phyloP scores from a whole-genome alignment of 1,284 basidiomycete species.

The Omphalotus olearius region DNA sequence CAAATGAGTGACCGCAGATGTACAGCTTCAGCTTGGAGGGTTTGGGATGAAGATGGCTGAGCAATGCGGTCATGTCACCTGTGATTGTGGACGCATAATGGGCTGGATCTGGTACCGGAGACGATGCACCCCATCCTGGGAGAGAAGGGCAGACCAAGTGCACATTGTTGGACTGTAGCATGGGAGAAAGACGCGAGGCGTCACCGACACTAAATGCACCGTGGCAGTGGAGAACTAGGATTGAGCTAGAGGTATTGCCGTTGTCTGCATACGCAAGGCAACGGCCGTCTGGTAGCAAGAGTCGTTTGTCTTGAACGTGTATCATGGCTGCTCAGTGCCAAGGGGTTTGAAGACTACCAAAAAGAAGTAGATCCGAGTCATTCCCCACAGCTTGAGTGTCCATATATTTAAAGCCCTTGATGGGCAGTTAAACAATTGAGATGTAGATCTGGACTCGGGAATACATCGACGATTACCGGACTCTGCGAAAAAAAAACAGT shows the following conservation, averaged over 20 bases:
- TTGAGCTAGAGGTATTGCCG: conserved; percentile 31
- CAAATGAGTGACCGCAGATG: conserved; percentile 49
- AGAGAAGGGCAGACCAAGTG: conserved; percentile 48
- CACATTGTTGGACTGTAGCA: conserved; percentile 34
- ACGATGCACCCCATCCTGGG: conserved; percentile 52
- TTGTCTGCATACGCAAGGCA: conserved; percentile 39
- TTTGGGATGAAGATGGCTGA: conserved; percentile 46
- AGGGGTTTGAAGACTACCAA: too few relatives aligned
- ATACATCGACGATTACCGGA: too few relatives aligned
- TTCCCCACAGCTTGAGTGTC: too few relatives aligned
- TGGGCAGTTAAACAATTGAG: too few relatives aligned
- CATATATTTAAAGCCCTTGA: too few relatives aligned
- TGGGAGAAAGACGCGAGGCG: conserved; percentile 26
- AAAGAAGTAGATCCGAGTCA: too few relatives aligned
- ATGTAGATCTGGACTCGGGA: too few relatives aligned
- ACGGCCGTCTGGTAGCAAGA: conserved; percentile 32
- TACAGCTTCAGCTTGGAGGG: conserved; percentile 39
- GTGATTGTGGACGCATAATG: conserved; percentile 42
- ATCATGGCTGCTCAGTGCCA: conserved; percentile 13
- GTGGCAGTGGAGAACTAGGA: conserved; percentile 44
- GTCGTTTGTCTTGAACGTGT: conserved; percentile 24
- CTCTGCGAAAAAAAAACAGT: too few relatives aligned
- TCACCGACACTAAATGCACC: conserved; percentile 46
- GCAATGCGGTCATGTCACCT: conserved; percentile 41
- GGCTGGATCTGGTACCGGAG: conserved; percentile 29